Conservation (phyloP, 73 alveolate species). For the Stentor roeselii region DNA sequence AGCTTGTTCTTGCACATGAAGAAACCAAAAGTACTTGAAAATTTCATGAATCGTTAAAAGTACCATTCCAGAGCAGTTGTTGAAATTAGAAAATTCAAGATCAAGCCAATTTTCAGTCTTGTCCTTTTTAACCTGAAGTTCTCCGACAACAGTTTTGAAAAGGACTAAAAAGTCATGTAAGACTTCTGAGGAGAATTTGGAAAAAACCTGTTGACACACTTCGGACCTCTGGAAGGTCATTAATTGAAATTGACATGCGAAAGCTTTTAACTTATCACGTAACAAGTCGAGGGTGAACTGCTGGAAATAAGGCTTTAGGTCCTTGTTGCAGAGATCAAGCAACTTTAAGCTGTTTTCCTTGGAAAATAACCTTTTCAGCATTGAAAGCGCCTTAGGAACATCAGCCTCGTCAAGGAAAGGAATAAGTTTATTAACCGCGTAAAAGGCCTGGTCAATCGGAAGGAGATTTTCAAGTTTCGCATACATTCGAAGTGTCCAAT, state of each 20-base stretch:
- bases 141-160: background rate
- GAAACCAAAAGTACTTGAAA: background rate
- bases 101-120: background rate
- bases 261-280: background rate
- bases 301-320: background rate
- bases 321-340: background rate
- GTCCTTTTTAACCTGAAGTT: background rate
- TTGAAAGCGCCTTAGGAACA: background rate
- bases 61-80: background rate
- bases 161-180: background rate
- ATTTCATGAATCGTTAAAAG: background rate
- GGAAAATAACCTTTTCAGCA: background rate
- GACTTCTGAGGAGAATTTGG: background rate
- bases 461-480: background rate
- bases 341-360: background rate
- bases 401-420: background rate
- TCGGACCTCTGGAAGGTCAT: background rate
- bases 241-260: too few species aligned
- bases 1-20: background rate
- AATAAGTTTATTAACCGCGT: slow-evolving; percentile 4
- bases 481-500: background rate
- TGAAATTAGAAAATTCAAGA: background rate
- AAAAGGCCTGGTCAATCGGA: background rate
- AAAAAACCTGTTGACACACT: background rate
- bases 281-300: background rate